A percentile compares a stretch with the other conserved stretches of the same genome.
phyloP scores from a whole-genome alignment of 116 monocot species.

The Iris pallida region DNA sequence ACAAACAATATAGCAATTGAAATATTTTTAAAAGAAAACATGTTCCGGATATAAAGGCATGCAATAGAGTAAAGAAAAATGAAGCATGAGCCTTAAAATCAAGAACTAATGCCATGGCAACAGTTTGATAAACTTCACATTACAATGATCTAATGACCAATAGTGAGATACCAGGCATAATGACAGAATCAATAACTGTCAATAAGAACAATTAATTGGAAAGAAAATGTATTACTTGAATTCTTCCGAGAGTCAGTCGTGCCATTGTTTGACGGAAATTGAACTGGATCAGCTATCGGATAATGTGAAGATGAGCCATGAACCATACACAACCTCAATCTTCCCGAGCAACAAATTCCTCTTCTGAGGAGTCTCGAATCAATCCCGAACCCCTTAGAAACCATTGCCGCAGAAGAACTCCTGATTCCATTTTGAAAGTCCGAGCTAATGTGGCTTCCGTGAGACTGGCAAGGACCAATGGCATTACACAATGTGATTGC shows the following conservation, averaged over 20 bases:
- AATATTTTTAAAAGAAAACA: not conserved
- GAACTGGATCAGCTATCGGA: constrained; percentile 46
- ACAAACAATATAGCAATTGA: not conserved
- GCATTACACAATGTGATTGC: constrained; percentile 22
- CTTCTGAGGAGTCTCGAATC: constrained; percentile 22
- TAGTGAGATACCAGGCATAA: not conserved
- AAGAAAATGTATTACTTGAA: constrained; percentile 50
- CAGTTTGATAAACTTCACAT: not conserved
- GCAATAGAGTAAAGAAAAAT: not conserved
- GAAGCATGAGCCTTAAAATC: not conserved
- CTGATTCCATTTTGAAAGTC: constrained; percentile 10
- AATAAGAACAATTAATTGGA: not conserved
- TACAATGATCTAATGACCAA: too few species aligned
- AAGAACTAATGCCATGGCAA: not conserved
- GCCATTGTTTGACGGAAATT: constrained; percentile 20
- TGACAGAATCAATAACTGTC: not conserved
- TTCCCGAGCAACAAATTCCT: constrained; percentile 14
- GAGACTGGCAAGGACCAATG: constrained; percentile 15
- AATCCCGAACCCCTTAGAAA: constrained; percentile 25
- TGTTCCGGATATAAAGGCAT: not conserved
- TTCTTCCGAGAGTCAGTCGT: constrained; percentile 38
- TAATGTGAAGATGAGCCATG: constrained; percentile 43
- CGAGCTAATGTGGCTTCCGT: constrained; percentile 5
- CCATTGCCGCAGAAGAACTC: constrained; percentile 18
- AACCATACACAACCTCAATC: constrained; percentile 28